These are phyloP conservation scores for Termitomyces sp. DNA, from an alignment of 768 basidiomycete species.

Conservation along the genomic window DNA sequence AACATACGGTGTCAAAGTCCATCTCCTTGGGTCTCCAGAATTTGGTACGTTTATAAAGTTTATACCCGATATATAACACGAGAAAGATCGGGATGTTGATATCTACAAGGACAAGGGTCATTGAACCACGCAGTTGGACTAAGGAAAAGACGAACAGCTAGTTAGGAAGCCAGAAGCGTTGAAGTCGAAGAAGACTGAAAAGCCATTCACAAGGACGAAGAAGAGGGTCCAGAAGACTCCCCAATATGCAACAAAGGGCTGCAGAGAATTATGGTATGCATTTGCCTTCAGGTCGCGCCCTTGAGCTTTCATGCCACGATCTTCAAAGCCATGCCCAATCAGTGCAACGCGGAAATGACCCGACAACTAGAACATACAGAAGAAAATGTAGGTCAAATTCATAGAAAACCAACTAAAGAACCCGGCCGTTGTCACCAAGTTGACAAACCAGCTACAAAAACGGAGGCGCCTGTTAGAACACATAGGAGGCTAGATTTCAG, in stretches of 20 bases:
- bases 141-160: conserved; percentile 27
- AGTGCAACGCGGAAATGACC: not conserved
- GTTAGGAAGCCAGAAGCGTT: conserved; percentile 45
- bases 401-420: conserved; percentile 67
- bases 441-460: conserved; percentile 57
- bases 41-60: conserved; percentile 33
- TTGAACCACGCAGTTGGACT: not conserved
- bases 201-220: conserved; percentile 51
- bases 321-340: conserved; percentile 23
- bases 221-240: conserved; percentile 60
- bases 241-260: conserved; percentile 69
- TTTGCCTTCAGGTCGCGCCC: conserved; percentile 59
- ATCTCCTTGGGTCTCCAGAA: conserved; percentile 58
- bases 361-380: conserved; percentile 39
- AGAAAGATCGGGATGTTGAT: conserved; percentile 45
- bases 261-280: conserved; percentile 54
- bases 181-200: conserved; percentile 62
- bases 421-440: conserved; percentile 60
- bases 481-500: no score
- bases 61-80: conserved; percentile 39
- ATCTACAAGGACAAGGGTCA: conserved; percentile 20
- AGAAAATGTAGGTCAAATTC: conserved; percentile 69
- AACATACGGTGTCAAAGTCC: conserved; percentile 63
- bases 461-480: not conserved
- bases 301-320: conserved; percentile 58